Base-by-base conservation (phyloP, 768 basidiomycete genomes). In the Filobasidium wieringae region DNA sequence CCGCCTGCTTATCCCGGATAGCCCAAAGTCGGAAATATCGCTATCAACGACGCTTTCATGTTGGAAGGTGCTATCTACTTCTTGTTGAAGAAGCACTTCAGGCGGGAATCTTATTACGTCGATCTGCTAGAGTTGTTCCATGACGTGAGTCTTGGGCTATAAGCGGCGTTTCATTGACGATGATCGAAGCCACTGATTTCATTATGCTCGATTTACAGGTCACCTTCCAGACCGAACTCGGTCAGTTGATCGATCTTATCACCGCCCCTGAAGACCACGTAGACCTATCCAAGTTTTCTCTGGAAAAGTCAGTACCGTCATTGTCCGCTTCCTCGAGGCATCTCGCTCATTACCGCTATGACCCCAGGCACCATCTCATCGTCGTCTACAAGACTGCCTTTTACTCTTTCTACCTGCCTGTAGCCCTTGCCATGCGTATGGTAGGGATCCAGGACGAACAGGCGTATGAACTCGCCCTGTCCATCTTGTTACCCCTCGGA, bases 321-420 rank as follows among this genome's bases (percentile, higher is more conserved):
- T 30, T 39, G 24, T 22, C 26, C 31, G 34, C 8, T 9, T 43
- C 41, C 41, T 11, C 17, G 43, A 37, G 17, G 12, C 19, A 22
- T 19, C 27, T 12, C 4, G 31, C 22, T 8, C 24, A 29, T 32
- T 19, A 22, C 22, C 31, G 41, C 11, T 15, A 34, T 11, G 14
- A 19, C 43, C 7, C 12, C 68, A 92, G 89, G 71, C 90, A 96
- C 71, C 81, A 82, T 60, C 81, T 88, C 57, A 96, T 97, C 72
- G 93, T 96, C 53, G 80, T 88, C 62, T 96, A 91, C 82, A 99
- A 99, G 77, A 96, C 93, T 29, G 88, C 93, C 0, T 93, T 81
- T 77, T 99, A 97, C 76, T 95, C 89, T 30, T 97, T 97, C 81
- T 95, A 96, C 77, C 88, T 99, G 63, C 90, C 95, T 47, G 89